Conservation (phyloP, 345 rosid species). For the Rhodomyrtus tomentosa region DNA sequence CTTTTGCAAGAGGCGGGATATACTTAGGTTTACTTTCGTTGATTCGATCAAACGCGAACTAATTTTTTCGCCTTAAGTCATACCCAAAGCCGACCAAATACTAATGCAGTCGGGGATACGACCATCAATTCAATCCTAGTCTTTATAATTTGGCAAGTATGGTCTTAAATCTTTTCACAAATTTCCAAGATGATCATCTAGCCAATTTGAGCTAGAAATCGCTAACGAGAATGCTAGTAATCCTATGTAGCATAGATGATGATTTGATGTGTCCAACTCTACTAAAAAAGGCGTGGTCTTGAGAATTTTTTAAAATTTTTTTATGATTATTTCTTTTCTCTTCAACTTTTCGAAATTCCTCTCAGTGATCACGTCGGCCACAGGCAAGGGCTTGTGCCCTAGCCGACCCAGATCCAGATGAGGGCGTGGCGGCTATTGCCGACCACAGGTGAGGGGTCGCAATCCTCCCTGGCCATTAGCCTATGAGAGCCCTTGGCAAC, state of each 20-base stretch:
- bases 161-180: background rate
- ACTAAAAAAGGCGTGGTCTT: background rate
- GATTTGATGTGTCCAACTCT: accelerated
- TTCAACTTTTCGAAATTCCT: background rate
- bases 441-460: no score
- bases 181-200: accelerated
- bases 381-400: no score
- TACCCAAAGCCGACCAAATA: background rate
- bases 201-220: accelerated
- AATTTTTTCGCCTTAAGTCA: background rate
- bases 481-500: background rate
- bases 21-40: background rate
- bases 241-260: accelerated
- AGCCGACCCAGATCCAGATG: no score
- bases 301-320: background rate
- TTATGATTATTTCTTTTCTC: background rate
- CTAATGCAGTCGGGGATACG: accelerated
- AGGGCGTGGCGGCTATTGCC: no score
- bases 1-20: background rate
- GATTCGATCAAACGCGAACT: background rate
- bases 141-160: background rate
- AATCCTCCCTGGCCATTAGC: background rate
- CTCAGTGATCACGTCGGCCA: no score
- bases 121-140: accelerated
- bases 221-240: accelerated